A percentile compares a stretch with the other conserved stretches of the same genome.
Evolutionary conservation across 345 rosid species (phyloP).

Genomic region (Salix koriyanagi): DNA sequence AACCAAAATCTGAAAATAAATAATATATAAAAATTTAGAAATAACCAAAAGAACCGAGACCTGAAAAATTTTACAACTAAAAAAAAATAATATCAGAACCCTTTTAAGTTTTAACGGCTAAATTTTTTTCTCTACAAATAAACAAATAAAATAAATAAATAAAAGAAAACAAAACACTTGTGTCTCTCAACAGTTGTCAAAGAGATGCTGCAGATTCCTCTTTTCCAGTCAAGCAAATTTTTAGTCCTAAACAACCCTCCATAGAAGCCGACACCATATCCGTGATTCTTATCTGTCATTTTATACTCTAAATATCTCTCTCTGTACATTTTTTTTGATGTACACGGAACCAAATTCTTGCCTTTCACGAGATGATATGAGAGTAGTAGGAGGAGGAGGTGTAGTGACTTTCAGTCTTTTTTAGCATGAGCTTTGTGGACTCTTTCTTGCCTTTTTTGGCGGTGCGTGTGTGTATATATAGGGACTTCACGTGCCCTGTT

Average conservation of each 20-base stretch:
- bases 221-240: not conserved
- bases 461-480: conserved; percentile 12
- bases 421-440: not conserved
- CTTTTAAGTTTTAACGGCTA: not conserved
- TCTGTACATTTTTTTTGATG: not conserved
- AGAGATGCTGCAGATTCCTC: not conserved
- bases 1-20: not conserved
- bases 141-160: no score
- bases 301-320: not conserved
- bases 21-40: not conserved
- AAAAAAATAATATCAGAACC: not conserved
- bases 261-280: conserved; percentile 31
- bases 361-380: conserved; percentile 27
- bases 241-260: conserved; percentile 17
- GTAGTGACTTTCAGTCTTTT: not conserved
- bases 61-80: not conserved
- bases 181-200: not conserved
- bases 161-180: no score
- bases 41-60: not conserved
- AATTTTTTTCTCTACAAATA: not conserved
- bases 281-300: conserved; percentile 43
- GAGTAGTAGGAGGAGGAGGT: not conserved
- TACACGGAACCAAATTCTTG: conserved; percentile 21
- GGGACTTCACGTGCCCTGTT: conserved; percentile 23
- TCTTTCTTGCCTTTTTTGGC: not conserved